A percentile compares a stretch with the other conserved stretches of the same genome.
Evolutionary conservation across 768 basidiomycete species (phyloP).

Genomic region (Boletellus emodensis): DNA sequence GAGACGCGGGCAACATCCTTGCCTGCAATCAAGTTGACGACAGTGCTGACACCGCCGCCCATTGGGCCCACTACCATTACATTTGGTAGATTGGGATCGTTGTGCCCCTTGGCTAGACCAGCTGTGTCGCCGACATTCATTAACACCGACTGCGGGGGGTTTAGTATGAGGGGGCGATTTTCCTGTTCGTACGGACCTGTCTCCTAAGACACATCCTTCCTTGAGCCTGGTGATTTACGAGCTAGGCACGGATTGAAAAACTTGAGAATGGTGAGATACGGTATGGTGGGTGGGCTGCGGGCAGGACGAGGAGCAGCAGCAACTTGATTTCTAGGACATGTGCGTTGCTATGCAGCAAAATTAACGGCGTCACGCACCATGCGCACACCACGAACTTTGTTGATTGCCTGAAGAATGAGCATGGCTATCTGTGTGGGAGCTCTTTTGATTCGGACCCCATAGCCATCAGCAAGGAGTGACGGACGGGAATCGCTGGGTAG

Average conservation of each 20-base stretch:
- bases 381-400: slow-evolving; percentile 9
- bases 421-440: neutral
- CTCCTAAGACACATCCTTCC: slow-evolving; percentile 15
- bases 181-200: slow-evolving; percentile 13
- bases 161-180: slow-evolving; percentile 1
- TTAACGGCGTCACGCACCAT: slow-evolving; percentile 8
- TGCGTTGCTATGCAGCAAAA: slow-evolving; percentile 2
- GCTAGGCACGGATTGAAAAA: neutral
- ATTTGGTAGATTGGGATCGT: slow-evolving; percentile 12
- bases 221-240: neutral
- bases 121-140: slow-evolving; percentile 1
- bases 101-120: neutral
- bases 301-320: neutral
- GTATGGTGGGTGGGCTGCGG: neutral
- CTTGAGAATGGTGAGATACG: neutral
- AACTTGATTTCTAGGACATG: neutral
- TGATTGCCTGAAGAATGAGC: slow-evolving; percentile 3
- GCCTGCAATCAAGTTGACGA: slow-evolving; percentile 30
- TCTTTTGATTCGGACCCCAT: neutral
- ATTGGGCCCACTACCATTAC: slow-evolving; percentile 25
- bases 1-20: slow-evolving; percentile 18
- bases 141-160: slow-evolving; percentile 1
- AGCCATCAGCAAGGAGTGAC: no score
- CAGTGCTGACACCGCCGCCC: slow-evolving; percentile 27
- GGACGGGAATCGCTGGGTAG: no score